Base-by-base conservation (phyloP, 2,329 filamentous ascomycete species). In the Penicillium expansum region DNA sequence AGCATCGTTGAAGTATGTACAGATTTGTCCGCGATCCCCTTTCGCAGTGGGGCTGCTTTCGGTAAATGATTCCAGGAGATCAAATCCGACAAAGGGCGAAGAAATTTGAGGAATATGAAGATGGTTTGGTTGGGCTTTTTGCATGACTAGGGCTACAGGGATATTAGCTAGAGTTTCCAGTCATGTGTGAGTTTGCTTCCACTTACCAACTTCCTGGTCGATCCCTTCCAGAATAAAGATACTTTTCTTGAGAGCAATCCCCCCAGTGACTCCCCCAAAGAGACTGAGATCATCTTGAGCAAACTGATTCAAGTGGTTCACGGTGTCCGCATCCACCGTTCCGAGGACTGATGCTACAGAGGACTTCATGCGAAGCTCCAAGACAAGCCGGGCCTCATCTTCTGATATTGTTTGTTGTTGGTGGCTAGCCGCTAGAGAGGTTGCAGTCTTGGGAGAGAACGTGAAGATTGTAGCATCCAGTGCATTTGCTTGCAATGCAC, bases 241-340 rank as follows among this genome's bases (percentile, higher is more conserved):
- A 30, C 73, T 68, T 54, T 66, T 74, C 43, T 67, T 60, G 8
- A 48, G 16, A 20, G 56, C 44, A 10, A 69, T 63, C 30, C 54
- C 49, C 18, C 53, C 52, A 27, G 51, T 39, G 24, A 57, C 45
- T 27, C 68, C 72, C 43, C 71, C 73, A 63, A 90, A 86, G 33
- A 90, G 74, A 20, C 78, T 70, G 52, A 74, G 64, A 7, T 80
- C 72, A 30, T 75, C 68, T 60, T 81, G 83, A 60, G 85, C 86
- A 70, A 85, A 89, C 48, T 76, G 75, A 67, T 85, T 84, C 67
- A 91, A 76, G 62, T 83, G 75, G 48, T 78, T 75, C 38, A 90
- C 72, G 9, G 82, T 80, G 37, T 74, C 74, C 41, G 83, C 79
- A 56, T 80, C 76, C 48, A 72, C 68, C 39, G 61, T 63, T 27